phyloP scores from a whole-genome alignment of 2,329 filamentous ascomycete species.

The Lomentospora prolificans region DNA sequence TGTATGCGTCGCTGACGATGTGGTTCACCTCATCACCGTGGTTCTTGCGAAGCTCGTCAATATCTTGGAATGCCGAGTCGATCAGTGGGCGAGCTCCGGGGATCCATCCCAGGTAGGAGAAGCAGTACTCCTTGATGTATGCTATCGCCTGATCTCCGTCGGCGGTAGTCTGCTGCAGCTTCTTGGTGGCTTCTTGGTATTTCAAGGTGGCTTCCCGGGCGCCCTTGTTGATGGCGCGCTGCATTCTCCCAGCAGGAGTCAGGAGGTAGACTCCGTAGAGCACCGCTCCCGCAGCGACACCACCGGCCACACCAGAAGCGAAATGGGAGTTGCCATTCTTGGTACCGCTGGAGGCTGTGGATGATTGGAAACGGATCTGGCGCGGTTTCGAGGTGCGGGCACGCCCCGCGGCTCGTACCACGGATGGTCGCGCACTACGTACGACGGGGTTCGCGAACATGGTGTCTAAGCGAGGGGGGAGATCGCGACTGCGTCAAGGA shows the following conservation, averaged over 20 bases:
- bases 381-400: neutral
- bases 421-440: neutral
- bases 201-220: conserved; percentile 48
- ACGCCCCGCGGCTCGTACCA: neutral
- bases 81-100: conserved; percentile 61
- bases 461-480: neutral
- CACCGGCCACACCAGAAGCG: conserved; percentile 31
- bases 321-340: conserved; percentile 23
- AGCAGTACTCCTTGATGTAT: conserved; percentile 55
- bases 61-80: conserved; percentile 59
- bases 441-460: neutral
- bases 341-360: conserved; percentile 18
- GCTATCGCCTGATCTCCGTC: conserved; percentile 56
- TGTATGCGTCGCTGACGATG: conserved; percentile 58
- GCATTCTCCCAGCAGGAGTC: conserved; percentile 31
- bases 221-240: conserved; percentile 34
- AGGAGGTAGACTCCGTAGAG: conserved; percentile 34
- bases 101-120: conserved; percentile 61
- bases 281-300: conserved; percentile 29
- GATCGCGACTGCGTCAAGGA: neutral
- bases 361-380: conserved; percentile 32
- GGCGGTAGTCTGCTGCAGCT: conserved; percentile 52
- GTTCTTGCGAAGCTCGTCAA: conserved; percentile 57
- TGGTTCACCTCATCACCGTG: conserved; percentile 61
- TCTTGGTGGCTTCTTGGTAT: conserved; percentile 48